phyloP scores from a whole-genome alignment of 2,329 filamentous ascomycete species.

The Fonsecaea erecta region DNA sequence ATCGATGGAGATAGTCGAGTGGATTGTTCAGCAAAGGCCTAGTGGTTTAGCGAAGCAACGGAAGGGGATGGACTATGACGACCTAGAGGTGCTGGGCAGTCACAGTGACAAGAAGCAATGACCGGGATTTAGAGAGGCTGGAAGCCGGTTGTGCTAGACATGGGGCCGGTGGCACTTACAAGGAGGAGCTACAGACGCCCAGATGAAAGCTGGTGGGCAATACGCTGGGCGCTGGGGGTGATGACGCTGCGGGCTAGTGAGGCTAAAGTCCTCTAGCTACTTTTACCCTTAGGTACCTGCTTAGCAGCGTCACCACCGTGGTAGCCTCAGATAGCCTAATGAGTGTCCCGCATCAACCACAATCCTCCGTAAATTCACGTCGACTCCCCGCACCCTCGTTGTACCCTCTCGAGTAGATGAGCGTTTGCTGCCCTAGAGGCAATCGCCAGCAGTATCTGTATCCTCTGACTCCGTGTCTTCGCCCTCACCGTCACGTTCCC shows the following conservation, averaged over 20 bases:
- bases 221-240: neutral
- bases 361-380: neutral
- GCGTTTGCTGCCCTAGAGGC: neutral
- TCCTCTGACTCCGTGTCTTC: conserved; percentile 1
- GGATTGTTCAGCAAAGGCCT: conserved; percentile 28
- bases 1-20: conserved; percentile 33
- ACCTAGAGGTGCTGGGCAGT: conserved; percentile 4
- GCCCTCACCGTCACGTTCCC: neutral
- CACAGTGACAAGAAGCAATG: neutral
- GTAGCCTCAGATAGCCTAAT: too few relatives aligned
- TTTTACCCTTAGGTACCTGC: neutral
- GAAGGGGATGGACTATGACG: conserved; percentile 15
- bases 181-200: neutral
- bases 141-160: neutral
- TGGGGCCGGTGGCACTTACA: neutral
- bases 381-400: conserved; percentile 12
- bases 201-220: neutral
- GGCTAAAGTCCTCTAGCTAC: neutral
- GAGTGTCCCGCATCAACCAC: neutral
- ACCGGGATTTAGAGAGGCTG: conserved; percentile 19
- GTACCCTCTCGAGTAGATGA: neutral
- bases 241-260: conserved; percentile 2
- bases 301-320: too few relatives aligned
- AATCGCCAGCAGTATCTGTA: neutral
- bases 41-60: conserved; percentile 4